A percentile compares a stretch with the other conserved stretches of the same genome.
Conservation (phyloP, 2,329 filamentous ascomycete species). For the Cladobotryum mycophilum region DNA sequence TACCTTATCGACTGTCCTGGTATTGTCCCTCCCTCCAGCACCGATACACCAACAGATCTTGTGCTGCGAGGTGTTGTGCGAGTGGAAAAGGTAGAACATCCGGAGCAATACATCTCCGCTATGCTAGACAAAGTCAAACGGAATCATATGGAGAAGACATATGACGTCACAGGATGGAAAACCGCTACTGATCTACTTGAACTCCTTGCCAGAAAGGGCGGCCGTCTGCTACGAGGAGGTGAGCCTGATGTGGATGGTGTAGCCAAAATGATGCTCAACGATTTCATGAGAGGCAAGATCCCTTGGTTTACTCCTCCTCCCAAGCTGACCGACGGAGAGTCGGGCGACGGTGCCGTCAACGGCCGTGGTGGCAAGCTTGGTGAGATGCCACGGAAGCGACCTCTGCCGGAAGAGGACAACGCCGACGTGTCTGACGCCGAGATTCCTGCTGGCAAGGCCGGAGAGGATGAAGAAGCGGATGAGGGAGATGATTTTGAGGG, state of each 20-base stretch:
- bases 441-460: conserved; percentile 21
- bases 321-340: conserved; percentile 34
- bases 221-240: conserved; percentile 81
- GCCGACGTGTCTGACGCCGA: conserved; percentile 28
- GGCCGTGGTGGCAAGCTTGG: conserved; percentile 73
- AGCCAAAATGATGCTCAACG: conserved; percentile 93
- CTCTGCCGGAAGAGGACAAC: conserved; percentile 44
- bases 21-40: conserved; percentile 82
- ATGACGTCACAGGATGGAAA: conserved; percentile 75
- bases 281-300: conserved; percentile 91
- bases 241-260: conserved; percentile 92
- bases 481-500: conserved; percentile 32
- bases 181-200: conserved; percentile 80
- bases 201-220: conserved; percentile 77
- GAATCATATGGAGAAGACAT: conserved; percentile 87
- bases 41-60: conserved; percentile 80
- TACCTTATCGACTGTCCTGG: conserved; percentile 91
- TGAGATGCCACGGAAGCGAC: conserved; percentile 81
- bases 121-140: conserved; percentile 74
- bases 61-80: conserved; percentile 85
- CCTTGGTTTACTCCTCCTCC: conserved; percentile 92
- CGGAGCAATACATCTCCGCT: conserved; percentile 88
- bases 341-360: conserved; percentile 47
- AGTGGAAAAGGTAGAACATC: conserved; percentile 93
- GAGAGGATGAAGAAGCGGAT: conserved; percentile 25